Base-by-base conservation (phyloP, 768 basidiomycete species). In the Podaxis sp. region DNA sequence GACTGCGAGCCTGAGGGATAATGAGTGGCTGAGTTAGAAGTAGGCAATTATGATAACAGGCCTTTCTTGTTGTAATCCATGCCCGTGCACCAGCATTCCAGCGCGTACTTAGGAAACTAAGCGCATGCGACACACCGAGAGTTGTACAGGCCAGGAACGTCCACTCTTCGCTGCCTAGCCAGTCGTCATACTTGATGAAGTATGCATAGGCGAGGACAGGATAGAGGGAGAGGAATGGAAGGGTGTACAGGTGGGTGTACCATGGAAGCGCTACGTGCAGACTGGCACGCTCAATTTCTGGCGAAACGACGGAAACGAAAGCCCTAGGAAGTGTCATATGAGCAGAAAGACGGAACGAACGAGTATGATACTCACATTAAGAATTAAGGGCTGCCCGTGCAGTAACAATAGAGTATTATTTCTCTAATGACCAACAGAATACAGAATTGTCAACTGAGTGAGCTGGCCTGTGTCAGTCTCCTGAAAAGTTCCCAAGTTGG, bases 111-210 rank as follows among this genome's bases (percentile, higher is more conserved):
- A 99, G 80, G 75, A 95, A 99, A 70, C 92, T 95, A 61, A 99
- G 82, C 2, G 95, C 94, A 73, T 99, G 97, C 2, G 90, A 87
- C 5, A 86, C 89, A 22, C 91, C 91, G 7, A 99, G 84, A 2
- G 87, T 76, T 13, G 96, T 89, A 66, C 91, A 95, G 40, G 91
- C 92, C 22, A 99, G 84, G 72, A 99, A 99, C 0, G 97, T 96
- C 96, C 96, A 99, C 73, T 99, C 96, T 76, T 96, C 95, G 62
- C 91, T 93, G 70, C 88, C 84, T 59, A 98, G 78, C 91, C 93
- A 97, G 65, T 88, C 78, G 69, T 96, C 93, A 74, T 98, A 97
- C 74, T 84, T 89, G 75, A 95, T 74, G 69, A 89, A 93, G 80
- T 98, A 99, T 22, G 95, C 90, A 74, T 96, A 97, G 26, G 90